Conservation (phyloP, 176 grass and related monocot species). For the Eremochloa ophiuroides region DNA sequence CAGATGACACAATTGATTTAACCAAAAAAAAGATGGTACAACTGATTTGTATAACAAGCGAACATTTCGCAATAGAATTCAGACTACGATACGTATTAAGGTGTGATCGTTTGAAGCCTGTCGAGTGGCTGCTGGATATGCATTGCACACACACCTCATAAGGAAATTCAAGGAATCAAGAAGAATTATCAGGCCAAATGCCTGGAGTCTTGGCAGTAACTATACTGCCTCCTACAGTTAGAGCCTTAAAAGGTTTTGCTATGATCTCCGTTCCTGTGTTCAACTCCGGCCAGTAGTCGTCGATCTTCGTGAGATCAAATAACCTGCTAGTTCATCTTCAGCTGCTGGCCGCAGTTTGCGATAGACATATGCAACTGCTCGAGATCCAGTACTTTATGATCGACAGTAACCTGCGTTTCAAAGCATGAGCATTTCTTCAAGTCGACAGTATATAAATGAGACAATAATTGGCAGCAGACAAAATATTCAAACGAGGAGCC, state of each 20-base stretch:
- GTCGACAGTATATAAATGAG: neutral
- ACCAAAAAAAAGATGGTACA: too few relatives aligned
- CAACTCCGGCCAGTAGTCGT: neutral
- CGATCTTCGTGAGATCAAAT: neutral
- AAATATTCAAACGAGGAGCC: neutral
- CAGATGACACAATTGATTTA: too few relatives aligned
- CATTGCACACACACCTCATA: neutral
- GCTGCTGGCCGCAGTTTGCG: neutral
- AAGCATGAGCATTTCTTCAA: neutral
- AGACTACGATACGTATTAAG: neutral
- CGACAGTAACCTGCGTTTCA: too few relatives aligned
- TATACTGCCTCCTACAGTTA: neutral
- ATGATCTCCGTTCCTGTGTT: neutral
- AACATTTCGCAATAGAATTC: neutral
- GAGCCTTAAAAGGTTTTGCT: too few relatives aligned
- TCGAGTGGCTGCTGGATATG: neutral
- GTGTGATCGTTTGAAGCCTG: neutral
- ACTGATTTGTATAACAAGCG: neutral
- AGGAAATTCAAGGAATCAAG: neutral
- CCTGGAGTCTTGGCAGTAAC: neutral
- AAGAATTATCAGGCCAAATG: neutral
- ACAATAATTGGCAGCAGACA: neutral
- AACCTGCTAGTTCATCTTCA: neutral
- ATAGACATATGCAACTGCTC: neutral
- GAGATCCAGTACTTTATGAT: neutral